phyloP scores from a whole-genome alignment of 108 stramenopile genomes.

The Cyclostephanos invisitatus region DNA sequence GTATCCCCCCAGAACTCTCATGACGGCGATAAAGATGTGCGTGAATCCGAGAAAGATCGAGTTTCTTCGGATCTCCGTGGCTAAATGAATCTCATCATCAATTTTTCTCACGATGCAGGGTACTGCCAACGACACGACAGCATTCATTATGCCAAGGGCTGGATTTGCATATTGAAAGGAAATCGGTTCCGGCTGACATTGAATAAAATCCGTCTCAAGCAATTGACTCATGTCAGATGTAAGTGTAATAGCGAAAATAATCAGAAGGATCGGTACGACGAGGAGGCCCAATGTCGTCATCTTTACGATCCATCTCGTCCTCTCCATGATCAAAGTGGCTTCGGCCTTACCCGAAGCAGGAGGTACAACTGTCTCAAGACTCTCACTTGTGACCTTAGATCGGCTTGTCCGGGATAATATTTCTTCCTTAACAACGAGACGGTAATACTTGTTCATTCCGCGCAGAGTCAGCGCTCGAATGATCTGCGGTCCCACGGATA shows the following conservation, averaged over 20 bases:
- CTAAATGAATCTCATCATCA: slow-evolving; percentile 46
- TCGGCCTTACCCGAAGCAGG: slow-evolving; percentile 23
- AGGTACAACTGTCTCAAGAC: not conserved
- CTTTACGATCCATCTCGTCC: slow-evolving; percentile 3
- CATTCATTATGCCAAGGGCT: slow-evolving; percentile 13
- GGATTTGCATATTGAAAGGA: slow-evolving; percentile 17
- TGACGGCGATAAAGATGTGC: slow-evolving; percentile 20
- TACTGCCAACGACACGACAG: slow-evolving; percentile 14
- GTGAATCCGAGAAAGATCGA: slow-evolving; percentile 30
- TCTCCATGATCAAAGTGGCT: slow-evolving; percentile 17
- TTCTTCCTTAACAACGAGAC: slow-evolving; percentile 19
- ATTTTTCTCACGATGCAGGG: slow-evolving; percentile 17
- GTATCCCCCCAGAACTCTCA: slow-evolving; percentile 38
- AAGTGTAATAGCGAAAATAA: slow-evolving; percentile 6
- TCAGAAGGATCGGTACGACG: slow-evolving; percentile 12
- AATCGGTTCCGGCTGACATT: slow-evolving; percentile 17
- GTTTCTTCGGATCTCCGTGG: slow-evolving; percentile 39
- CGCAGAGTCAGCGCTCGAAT: slow-evolving; percentile 24
- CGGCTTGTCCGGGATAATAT: slow-evolving; percentile 24
- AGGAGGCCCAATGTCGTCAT: slow-evolving; percentile 10
- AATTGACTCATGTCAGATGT: slow-evolving; percentile 14
- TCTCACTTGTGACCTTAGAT: slow-evolving; percentile 5
- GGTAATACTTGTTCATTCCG: slow-evolving; percentile 14
- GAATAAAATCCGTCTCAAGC: slow-evolving; percentile 18
- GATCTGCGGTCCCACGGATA: slow-evolving; percentile 39